Conservation (phyloP, 495 filamentous ascomycete species). For the Friedmanniomyces simplex region DNA sequence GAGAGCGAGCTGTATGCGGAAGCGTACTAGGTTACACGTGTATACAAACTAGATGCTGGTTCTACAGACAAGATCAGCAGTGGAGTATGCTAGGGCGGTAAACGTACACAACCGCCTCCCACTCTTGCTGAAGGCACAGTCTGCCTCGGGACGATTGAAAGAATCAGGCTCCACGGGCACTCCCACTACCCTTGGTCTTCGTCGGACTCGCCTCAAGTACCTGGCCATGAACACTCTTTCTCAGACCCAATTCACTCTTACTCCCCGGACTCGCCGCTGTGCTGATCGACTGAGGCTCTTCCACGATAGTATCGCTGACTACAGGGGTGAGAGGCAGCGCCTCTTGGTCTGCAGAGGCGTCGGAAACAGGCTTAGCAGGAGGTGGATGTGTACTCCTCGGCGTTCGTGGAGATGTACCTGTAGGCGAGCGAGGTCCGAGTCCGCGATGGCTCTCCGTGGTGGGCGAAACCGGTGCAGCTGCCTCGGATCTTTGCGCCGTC, state of each 20-base stretch:
- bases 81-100: no score
- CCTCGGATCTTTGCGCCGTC: neutral
- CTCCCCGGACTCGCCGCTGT: neutral
- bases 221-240: slow-evolving; percentile 21
- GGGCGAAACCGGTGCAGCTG: neutral
- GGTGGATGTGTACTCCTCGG: neutral
- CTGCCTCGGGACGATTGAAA: no score
- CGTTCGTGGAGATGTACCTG: neutral
- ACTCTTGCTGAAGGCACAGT: no score
- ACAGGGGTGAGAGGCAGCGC: slow-evolving; percentile 3
- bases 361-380: neutral
- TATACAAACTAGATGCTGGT: no score
- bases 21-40: no score
- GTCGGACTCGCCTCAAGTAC: neutral
- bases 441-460: neutral
- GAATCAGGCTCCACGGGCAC: neutral
- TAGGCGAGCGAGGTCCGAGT: neutral
- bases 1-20: no score
- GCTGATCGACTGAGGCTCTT: slow-evolving; percentile 4
- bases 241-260: slow-evolving; percentile 21
- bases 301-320: slow-evolving; percentile 1
- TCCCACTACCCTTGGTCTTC: neutral
- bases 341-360: neutral
- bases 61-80: no score
- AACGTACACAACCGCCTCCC: no score